Percentiles rank a stretch among this genome's conserved stretches.
These are phyloP conservation scores for Sporobolomyces pararoseus DNA, from an alignment of 768 basidiomycete species.

Conservation along the genomic window DNA sequence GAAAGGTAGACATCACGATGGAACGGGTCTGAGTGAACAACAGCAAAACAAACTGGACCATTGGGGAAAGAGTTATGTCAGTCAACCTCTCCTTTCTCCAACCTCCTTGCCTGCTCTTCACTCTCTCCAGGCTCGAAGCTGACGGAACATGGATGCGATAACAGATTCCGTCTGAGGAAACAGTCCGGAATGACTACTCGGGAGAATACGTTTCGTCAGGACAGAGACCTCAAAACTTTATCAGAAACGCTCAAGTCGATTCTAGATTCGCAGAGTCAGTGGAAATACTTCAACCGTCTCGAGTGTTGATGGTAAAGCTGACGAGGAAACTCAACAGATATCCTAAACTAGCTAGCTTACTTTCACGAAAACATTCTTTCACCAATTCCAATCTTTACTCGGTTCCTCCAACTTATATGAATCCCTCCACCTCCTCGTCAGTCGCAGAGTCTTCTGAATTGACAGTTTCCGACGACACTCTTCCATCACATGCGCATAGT, in stretches of 20 bases:
- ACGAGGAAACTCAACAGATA: constrained; percentile 59
- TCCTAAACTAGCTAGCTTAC: constrained; percentile 82
- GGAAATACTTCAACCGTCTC: constrained; percentile 2
- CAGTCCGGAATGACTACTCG: constrained; percentile 90
- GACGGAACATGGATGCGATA: background rate
- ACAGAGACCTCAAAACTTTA: constrained; percentile 90
- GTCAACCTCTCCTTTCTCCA: background rate
- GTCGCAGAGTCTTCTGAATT: constrained; percentile 53
- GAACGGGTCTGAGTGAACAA: background rate
- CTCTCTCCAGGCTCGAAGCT: background rate
- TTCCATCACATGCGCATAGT: background rate
- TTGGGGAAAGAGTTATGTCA: constrained; percentile 33
- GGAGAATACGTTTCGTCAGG: constrained; percentile 84
- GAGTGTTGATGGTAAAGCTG: background rate
- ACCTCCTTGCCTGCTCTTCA: background rate
- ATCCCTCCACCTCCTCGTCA: constrained; percentile 20
- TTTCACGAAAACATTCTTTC: constrained; percentile 74
- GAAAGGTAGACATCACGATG: too few relatives aligned
- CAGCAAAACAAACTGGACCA: constrained; percentile 3
- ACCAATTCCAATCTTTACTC: constrained; percentile 60
- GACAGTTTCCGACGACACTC: background rate
- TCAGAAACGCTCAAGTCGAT: constrained; percentile 81
- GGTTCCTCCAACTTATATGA: constrained; percentile 50
- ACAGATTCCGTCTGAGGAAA: constrained; percentile 86
- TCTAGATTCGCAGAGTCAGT: constrained; percentile 90